Evolutionary conservation across 371 early-diverging fungal genomes (phyloP).

Genomic region (Apophysomyces elegans): DNA sequence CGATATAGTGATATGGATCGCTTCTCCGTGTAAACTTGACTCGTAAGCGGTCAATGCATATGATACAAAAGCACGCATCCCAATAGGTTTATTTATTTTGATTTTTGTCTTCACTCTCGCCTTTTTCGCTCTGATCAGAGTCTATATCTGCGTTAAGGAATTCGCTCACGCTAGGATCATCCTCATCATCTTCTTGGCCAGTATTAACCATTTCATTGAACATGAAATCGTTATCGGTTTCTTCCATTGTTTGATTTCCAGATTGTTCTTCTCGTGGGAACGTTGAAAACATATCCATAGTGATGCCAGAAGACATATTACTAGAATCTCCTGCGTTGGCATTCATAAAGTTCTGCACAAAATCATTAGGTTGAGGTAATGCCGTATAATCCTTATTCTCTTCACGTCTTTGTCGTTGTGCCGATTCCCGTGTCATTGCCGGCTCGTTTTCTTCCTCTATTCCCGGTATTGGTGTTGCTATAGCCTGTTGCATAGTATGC

Average conservation of each 20-base stretch:
- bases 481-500: conserved; percentile 24
- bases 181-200: conserved; percentile 33
- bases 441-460: conserved; percentile 26
- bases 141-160: conserved; percentile 39
- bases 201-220: conserved; percentile 56
- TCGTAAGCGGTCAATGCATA: too few relatives aligned
- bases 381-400: conserved; percentile 3
- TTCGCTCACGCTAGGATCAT: conserved; percentile 46
- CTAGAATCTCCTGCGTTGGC: not conserved
- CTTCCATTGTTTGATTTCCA: conserved; percentile 18
- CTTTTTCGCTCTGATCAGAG: conserved; percentile 21
- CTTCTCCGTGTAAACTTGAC: not conserved
- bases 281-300: conserved; percentile 28
- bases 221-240: conserved; percentile 35
- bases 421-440: conserved; percentile 13
- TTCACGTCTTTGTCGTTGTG: not conserved
- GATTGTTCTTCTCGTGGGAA: not conserved
- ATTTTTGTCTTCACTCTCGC: not conserved
- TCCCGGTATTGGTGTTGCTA: conserved; percentile 34
- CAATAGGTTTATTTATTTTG: not conserved
- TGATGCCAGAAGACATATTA: conserved; percentile 10
- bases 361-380: conserved; percentile 7
- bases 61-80: not conserved
- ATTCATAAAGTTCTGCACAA: conserved; percentile 3
- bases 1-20: not conserved